phyloP scores from a whole-genome alignment of 306 rosid genomes.

The Ceratonia siliqua region DNA sequence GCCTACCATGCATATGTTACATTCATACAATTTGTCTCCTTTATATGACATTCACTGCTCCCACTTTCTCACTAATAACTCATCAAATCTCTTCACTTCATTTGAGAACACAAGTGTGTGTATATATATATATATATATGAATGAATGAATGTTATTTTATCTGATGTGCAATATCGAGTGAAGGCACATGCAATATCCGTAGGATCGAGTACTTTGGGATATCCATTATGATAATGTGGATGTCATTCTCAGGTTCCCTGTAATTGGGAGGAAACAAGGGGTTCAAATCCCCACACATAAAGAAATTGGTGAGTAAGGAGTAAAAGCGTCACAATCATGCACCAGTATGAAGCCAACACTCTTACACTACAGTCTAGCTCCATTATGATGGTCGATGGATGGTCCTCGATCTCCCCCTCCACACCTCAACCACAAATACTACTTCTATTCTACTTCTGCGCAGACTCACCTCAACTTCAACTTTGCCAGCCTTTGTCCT shows the following conservation, averaged over 20 bases:
- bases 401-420: conserved; percentile 34
- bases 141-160: too few species aligned
- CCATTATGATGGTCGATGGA: conserved; percentile 18
- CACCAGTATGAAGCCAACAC: conserved; percentile 14
- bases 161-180: too few species aligned
- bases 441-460: neutral
- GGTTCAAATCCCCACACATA: conserved; percentile 44
- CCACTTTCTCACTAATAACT: conserved; percentile 4
- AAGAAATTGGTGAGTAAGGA: conserved; percentile 32
- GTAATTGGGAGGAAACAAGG: conserved; percentile 35
- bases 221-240: neutral
- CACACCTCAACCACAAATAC: neutral
- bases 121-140: too few species aligned
- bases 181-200: conserved; percentile 41
- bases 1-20: conserved; percentile 22
- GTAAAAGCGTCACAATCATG: conserved; percentile 39
- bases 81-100: too few species aligned
- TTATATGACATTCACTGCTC: neutral
- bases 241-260: conserved; percentile 47
- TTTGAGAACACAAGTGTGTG: too few species aligned
- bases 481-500: neutral
- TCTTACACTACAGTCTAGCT: too few species aligned
- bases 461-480: neutral
- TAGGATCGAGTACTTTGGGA: conserved; percentile 35
- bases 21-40: conserved; percentile 25